Evolutionary conservation across 139 green algal species (phyloP).

Genomic region (Trebouxia sp.): DNA sequence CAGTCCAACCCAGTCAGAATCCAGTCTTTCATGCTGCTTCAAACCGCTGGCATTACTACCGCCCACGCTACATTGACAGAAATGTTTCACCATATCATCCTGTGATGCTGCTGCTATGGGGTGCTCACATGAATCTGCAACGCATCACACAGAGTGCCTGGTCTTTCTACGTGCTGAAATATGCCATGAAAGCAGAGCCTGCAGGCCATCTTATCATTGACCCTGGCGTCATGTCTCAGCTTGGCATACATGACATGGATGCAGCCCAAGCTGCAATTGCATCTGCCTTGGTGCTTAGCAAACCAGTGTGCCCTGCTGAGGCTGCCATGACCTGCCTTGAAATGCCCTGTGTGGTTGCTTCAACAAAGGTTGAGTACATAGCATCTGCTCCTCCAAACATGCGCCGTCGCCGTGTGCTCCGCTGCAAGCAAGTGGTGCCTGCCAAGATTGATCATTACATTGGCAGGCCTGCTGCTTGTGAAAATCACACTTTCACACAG

Average conservation of each 20-base stretch:
- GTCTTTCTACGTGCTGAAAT: conserved; percentile 19
- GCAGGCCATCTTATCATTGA: not conserved
- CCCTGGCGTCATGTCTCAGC: not conserved
- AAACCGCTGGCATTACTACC: not conserved
- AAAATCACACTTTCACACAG: not conserved
- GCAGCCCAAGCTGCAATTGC: not conserved
- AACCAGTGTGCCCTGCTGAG: not conserved
- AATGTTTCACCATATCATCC: conserved; percentile 10
- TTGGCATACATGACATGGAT: not conserved
- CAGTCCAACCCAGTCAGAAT: not conserved
- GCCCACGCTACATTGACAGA: not conserved
- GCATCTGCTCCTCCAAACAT: not conserved
- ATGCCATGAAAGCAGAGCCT: conserved; percentile 14
- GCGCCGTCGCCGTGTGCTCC: not conserved
- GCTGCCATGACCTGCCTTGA: not conserved
- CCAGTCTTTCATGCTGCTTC: not conserved
- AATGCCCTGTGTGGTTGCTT: not conserved
- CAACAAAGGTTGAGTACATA: not conserved
- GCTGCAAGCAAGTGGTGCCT: not conserved
- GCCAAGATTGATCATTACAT: not conserved
- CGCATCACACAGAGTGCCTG: conserved; percentile 16
- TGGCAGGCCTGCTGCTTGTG: not conserved
- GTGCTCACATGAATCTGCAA: not conserved
- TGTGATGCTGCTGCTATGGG: not conserved
- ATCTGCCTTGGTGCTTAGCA: not conserved